Evolutionary conservation across 805 yeast genomes (phyloP), one percentile per base, ranked within the genome.

Genomic region (Metschnikowia baotianmanensis): DNA sequence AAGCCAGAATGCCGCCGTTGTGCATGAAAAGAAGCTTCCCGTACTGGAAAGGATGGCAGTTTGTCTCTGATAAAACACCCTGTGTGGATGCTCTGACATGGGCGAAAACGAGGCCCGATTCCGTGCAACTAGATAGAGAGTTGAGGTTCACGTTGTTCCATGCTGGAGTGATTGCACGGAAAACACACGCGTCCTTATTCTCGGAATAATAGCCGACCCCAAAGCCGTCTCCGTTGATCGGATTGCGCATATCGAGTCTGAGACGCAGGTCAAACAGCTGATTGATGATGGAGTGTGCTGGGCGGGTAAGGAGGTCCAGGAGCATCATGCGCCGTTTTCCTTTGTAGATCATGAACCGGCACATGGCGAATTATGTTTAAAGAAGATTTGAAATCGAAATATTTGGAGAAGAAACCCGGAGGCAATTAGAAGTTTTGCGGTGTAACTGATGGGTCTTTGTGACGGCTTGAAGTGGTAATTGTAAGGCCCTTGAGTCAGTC

Each of bases 151-250:
- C 79, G 62, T 93, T 93, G 65, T 93, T 93, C 99, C 99, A 93
- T 1, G 96, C 95, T 0, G 99, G 99, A 0, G 99, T 93, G 34
- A 90, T 93, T 10, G 98, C 98, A 52, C 88, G 82, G 68, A 86
- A 93, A 2, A 89, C 76, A 62, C 98, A 93, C 19, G 99, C 98
- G 2, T 88, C 86, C 31, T 79, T 77, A 30, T 52, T 54, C 10
- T 60, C 47, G 7, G 67, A 55, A 39, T 93, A 93, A 65, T 93
- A 93, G 1, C 98, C 98, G 17, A 93, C 91, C 2, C 99, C 99
- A 62, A 93, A 93, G 0, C 99, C 99, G 62, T 93, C 99, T 30
- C 99, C 99, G 60, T 93, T 93, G 52, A 93, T 87, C 2, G 99
- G 98, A 38, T 96, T 78, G 50, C 95, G 69, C 65, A 80, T 82